Base-by-base conservation (phyloP, 495 filamentous ascomycete genomes). In the Cetradonia linearis region DNA sequence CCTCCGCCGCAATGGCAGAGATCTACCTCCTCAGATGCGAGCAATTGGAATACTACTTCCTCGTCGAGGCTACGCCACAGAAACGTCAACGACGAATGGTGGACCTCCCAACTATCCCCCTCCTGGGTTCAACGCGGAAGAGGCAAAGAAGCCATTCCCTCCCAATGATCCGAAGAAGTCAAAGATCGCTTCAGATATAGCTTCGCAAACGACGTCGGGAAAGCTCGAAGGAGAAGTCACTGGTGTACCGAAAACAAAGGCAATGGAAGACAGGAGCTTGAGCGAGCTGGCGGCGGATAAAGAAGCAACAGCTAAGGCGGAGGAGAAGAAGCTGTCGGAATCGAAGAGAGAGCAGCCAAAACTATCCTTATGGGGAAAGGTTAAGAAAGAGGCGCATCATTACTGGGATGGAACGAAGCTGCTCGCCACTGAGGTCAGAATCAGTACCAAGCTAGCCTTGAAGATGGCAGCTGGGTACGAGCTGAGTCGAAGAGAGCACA, bases 381-480 rank as follows among this genome's bases (percentile, higher is more conserved):
- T 97, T 66, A 97, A 95, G 79, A 88, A 88, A 69, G 93, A 97
- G 70, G 77, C 78, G 18, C 81, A 85, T 62, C 93, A 99, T 71
- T 99, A 97, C 75, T 97, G 93, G 93, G 93, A 99, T 78, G 93
- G 93, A 40, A 99, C 91, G n/a, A 99, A 99, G 73, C 77, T 99
- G 63, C 78, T 99, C 66, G 89, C 88, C 28, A 87, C 88, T 1
- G 93, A 99, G 73, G 86, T 96, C 60, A 86, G 76, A 72, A 99
- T 99, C 68, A 96, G 91, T 72, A 86, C 84, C 13, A 86, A 86
- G 40, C 74, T 99, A 62, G 93, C 91, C 1, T 70, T 95, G 70
- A 96, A 96, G 78, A 99, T 99, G 93, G 92, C 91, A 10, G 91
- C 85, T 60, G 93, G 93, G 0, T 99, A 99, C 73, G 93, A 99